These are phyloP conservation scores for Fraxinus platypoda DNA, from an alignment of 305 asterid species.

Conservation along the genomic window DNA sequence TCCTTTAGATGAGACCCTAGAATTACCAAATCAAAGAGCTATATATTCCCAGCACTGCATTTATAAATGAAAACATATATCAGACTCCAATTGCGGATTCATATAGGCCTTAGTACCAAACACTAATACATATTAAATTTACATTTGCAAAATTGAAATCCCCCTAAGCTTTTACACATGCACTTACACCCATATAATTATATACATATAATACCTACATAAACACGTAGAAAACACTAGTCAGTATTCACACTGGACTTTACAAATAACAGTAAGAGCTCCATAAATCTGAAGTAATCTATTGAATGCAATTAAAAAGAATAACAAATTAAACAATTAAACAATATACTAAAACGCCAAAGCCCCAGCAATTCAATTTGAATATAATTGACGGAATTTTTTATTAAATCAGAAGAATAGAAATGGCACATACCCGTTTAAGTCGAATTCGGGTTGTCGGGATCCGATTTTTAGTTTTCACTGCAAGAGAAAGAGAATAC, in stretches of 20 bases:
- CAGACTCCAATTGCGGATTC: background rate
- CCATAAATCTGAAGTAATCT: background rate
- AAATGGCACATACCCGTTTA: slow-evolving; percentile 15
- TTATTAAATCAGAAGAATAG: background rate
- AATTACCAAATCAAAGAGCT: background rate
- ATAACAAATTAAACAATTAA: too few relatives aligned
- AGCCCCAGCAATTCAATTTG: background rate
- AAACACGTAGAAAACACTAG: background rate
- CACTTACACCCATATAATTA: background rate
- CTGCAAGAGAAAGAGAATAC: background rate
- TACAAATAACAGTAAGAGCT: background rate
- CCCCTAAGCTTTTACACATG: background rate
- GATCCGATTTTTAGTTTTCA: background rate
- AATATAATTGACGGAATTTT: background rate
- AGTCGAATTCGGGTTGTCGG: background rate
- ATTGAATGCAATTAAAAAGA: background rate
- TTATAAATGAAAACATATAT: background rate
- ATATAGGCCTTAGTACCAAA: background rate
- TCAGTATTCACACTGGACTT: background rate
- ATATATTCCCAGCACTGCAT: background rate
- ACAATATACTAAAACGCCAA: background rate
- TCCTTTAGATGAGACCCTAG: background rate
- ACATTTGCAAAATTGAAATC: background rate
- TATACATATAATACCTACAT: background rate
- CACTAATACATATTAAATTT: background rate